Base-by-base conservation (phyloP, 305 asterid genomes). In the Nicotiana rustica region DNA sequence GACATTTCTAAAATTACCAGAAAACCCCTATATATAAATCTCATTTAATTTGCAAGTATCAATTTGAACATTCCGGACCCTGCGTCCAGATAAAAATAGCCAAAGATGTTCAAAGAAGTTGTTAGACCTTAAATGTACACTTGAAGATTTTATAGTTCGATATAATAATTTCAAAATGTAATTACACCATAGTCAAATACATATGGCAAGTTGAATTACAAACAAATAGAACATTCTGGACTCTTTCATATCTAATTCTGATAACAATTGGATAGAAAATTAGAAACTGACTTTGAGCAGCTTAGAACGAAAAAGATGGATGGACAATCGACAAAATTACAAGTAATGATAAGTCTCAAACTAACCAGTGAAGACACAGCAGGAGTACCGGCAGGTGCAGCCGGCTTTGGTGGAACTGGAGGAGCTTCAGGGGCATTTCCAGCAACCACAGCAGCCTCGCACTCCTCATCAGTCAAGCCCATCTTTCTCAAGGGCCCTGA, bases 401-500 rank as follows among this genome's bases (percentile, higher is more conserved):
- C 92, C 1, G 97, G 95, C 78, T 83, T 92, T 3, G 91, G 90
- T 35, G 94, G 97, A 49, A 86, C 94, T 0, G 94, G 98, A 6
- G 99, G 99, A 6, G 98, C 95, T 77, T 93, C 98, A 4, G 97
- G 99, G 6, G 89, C 81, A 83, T 89, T 91, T 78, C 99, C 98
- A 1, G 98, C 95, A 60, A 90, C 98, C 41, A 93, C 95, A 4
- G 90, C 94, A 78, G 98, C 98, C 86, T 96, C 99, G 67, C 97
- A 94, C 60, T 93, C 95, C 83, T 84, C 92, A 62, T 87, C 92
- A 71, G 88, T 92, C 91, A 83, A 84, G 31, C 93, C 91, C 82
- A 85, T 79, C 86, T 91, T 95, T 88, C 89, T 85, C 38, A 85
- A 29, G 2, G 88, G 87, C 3, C 82, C 80, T 60, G 83, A 81